A percentile compares a stretch with the other conserved stretches of the same genome.
Evolutionary conservation across 129 eudicot species (phyloP).

Genomic region (Lactuca sativa): DNA sequence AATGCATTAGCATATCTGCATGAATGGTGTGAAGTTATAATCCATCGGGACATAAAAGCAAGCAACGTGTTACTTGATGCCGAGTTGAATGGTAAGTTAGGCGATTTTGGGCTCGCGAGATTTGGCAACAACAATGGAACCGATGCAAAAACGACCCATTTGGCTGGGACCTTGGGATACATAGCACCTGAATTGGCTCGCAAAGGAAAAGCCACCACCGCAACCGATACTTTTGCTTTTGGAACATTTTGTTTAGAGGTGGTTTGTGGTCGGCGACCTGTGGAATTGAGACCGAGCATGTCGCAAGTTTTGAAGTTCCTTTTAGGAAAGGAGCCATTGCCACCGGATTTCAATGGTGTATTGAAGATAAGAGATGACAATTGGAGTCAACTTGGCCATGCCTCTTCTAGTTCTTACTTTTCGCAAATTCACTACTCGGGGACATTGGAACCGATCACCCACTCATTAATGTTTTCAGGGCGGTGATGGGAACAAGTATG

Average conservation of each 20-base stretch:
- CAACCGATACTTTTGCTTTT: slow-evolving; percentile 39
- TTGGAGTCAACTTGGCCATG: neutral
- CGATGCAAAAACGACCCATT: slow-evolving; percentile 38
- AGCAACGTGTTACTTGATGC: slow-evolving; percentile 45
- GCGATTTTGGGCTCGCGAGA: slow-evolving; percentile 49
- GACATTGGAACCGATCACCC: slow-evolving; percentile 26
- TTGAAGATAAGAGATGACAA: slow-evolving; percentile 27
- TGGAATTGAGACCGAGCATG: slow-evolving; percentile 43
- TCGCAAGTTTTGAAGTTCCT: slow-evolving; percentile 36
- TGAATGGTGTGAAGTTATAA: slow-evolving; percentile 41
- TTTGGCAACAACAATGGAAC: slow-evolving; percentile 28
- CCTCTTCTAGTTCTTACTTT: slow-evolving; percentile 19
- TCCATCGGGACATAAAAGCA: slow-evolving; percentile 47
- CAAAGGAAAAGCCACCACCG: slow-evolving; percentile 46
- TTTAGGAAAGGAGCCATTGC: slow-evolving; percentile 16
- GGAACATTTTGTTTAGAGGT: slow-evolving; percentile 44
- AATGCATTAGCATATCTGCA: slow-evolving; percentile 43
- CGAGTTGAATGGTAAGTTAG: slow-evolving; percentile 30
- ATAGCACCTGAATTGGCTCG: slow-evolving; percentile 45
- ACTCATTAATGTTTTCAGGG: slow-evolving; percentile 13
- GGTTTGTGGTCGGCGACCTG: slow-evolving; percentile 37
- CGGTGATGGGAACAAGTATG: neutral
- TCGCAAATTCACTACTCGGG: slow-evolving; percentile 28
- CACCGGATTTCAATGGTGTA: slow-evolving; percentile 26
- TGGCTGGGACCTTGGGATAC: slow-evolving; percentile 46